These are phyloP conservation scores for Phoenix roebelenii DNA, from an alignment of 176 grass and related monocot species.

Conservation along the genomic window DNA sequence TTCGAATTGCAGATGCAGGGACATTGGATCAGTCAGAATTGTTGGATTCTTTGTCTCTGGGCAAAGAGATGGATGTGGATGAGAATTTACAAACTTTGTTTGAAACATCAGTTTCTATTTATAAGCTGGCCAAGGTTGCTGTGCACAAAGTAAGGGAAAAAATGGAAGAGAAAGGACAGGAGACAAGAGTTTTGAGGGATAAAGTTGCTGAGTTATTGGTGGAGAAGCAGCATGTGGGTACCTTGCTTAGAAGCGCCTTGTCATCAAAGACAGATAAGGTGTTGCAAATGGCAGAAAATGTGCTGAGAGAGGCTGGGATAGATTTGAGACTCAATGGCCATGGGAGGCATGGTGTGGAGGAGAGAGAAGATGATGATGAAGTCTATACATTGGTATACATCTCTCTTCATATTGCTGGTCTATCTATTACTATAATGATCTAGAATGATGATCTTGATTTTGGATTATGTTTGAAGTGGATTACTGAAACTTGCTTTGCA, in stretches of 20 bases:
- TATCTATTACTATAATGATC: too few relatives aligned
- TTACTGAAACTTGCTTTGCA: too few relatives aligned
- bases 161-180: conserved; percentile 33
- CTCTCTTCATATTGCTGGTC: too few relatives aligned
- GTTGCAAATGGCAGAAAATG: conserved; percentile 71
- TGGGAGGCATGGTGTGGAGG: conserved; percentile 30
- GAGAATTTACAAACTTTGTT: conserved; percentile 62
- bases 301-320: conserved; percentile 65
- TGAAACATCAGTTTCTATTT: conserved; percentile 43
- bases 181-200: conserved; percentile 26
- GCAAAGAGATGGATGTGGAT: conserved; percentile 56
- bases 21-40: conserved; percentile 19
- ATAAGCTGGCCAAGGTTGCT: conserved; percentile 42
- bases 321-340: conserved; percentile 45
- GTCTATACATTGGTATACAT: conserved; percentile 64
- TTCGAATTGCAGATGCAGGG: conserved; percentile 29
- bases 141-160: conserved; percentile 44
- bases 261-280: conserved; percentile 58
- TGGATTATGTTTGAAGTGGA: conserved; percentile 1
- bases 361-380: conserved; percentile 61
- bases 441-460: not conserved
- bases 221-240: conserved; percentile 83
- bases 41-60: conserved; percentile 53
- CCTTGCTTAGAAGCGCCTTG: conserved; percentile 62
- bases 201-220: conserved; percentile 46